Base-by-base conservation (phyloP, 2,329 filamentous ascomycete genomes). In the Hypoxylon sp. region DNA sequence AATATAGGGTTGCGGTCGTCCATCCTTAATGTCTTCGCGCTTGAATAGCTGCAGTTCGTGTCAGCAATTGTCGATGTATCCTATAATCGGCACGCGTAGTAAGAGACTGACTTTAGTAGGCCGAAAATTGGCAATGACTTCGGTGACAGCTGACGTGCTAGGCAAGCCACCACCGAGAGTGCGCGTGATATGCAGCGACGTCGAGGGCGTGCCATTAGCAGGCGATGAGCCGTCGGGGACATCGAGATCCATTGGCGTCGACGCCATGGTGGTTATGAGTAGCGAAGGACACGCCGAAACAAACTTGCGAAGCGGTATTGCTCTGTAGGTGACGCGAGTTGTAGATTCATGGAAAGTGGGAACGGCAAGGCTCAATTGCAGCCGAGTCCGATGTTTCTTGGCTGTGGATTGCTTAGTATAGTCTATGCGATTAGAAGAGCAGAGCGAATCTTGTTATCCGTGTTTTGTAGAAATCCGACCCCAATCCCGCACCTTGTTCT, bases 81-180 rank as follows among this genome's bases (percentile, higher is more conserved):
- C 22, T 25, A 30, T n/a, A 11, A 11, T 7, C 3, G 63, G 37
- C 20, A 20, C 57, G 13, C 20, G 13, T 22, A 42, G 33, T 44
- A 37, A 20, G 13, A 48, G 31, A 37, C 46, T 73, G 82, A 95
- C 93, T 86, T 94, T 94, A 51, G 91, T 91, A 6, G 95, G 93
- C 56, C 93, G 87, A 78, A 93, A 97, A 61, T 86, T 90, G 40
- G 88, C 85, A 73, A 97, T 91, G 73, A 96, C 86, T 76, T 97
- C 93, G 75, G 89, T 86, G 61, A 97, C 87, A 77, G 92, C 92
- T 11, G 91, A 89, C 5, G 86, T 87, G 63, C 82, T 82, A 44
- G 82, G 79, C 11, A 80, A 73, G 61, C 78, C 81, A 50, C 75
- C 74, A 48, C 81, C 82, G 20, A 87, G 72, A 10, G 83, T 83